phyloP scores from a whole-genome alignment of 768 basidiomycete species.

The Gautieria morchelliformis region DNA sequence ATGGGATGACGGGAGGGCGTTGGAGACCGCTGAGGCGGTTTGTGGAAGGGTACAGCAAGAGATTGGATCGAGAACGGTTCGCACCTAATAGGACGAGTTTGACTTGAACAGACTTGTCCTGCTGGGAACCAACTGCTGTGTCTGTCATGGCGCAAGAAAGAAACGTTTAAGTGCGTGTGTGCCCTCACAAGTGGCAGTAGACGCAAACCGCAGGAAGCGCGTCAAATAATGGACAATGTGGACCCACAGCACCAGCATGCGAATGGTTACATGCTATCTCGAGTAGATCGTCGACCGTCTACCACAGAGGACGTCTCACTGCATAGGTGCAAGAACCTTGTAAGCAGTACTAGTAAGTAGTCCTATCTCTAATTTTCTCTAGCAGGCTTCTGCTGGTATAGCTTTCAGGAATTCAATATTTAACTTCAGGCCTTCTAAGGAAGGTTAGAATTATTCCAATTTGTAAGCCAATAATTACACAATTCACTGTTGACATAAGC shows the following conservation, averaged over 20 bases:
- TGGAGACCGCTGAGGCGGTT: not conserved
- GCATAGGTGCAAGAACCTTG: too few relatives aligned
- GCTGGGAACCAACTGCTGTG: slow-evolving; percentile 52
- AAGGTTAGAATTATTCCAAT: too few relatives aligned
- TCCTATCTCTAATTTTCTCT: too few relatives aligned
- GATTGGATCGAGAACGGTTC: slow-evolving; percentile 16
- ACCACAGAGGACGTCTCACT: too few relatives aligned
- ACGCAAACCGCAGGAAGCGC: not conserved
- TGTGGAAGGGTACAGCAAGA: not conserved
- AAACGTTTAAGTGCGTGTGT: not conserved
- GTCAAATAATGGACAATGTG: not conserved
- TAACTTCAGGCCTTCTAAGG: too few relatives aligned
- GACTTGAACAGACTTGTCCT: slow-evolving; percentile 91
- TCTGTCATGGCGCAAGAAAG: slow-evolving; percentile 48
- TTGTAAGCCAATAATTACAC: not conserved
- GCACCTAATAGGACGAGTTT: slow-evolving; percentile 93
- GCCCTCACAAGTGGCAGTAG: not conserved
- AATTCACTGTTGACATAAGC: not conserved
- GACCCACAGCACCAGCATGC: not conserved
- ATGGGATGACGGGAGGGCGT: not conserved
- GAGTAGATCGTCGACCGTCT: too few relatives aligned
- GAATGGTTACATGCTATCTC: too few relatives aligned
- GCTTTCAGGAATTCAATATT: too few relatives aligned
- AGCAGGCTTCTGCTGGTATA: too few relatives aligned
- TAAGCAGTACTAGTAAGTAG: too few relatives aligned